Conservation (phyloP, 495 filamentous ascomycete genomes). For the Paragyromitra xinjiangensis region DNA sequence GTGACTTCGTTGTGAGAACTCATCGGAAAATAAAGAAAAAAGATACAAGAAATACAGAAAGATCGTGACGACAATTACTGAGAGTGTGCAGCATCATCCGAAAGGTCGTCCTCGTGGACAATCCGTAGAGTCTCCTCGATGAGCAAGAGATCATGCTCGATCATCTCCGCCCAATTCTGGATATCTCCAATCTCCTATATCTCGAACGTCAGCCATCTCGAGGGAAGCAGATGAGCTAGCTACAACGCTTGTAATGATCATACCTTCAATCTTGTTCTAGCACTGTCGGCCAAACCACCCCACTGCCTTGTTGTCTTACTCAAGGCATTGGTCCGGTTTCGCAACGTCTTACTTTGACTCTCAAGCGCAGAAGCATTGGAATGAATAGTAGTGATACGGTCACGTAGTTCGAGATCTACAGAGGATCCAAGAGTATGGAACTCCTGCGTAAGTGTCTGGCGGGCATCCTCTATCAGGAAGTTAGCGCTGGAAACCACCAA, state of each 20-base stretch:
- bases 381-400: constrained; percentile 79
- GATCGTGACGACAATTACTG: constrained; percentile 12
- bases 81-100: constrained; percentile 53
- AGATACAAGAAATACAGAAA: constrained; percentile 50
- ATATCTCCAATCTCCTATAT: constrained; percentile 84
- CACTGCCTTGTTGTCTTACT: constrained; percentile 75
- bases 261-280: constrained; percentile 74
- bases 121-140: constrained; percentile 85
- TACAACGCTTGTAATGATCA: neutral
- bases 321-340: constrained; percentile 71
- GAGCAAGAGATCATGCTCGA: constrained; percentile 88
- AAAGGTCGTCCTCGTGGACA: constrained; percentile 63
- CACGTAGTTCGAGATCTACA: constrained; percentile 73
- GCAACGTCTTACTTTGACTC: constrained; percentile 76
- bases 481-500: constrained; percentile 30
- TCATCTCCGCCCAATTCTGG: constrained; percentile 97
- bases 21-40: constrained; percentile 50
- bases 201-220: constrained; percentile 9
- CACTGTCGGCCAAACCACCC: constrained; percentile 72
- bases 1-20: constrained; percentile 51
- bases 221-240: neutral
- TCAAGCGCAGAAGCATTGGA: constrained; percentile 73
- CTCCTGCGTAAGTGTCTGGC: constrained; percentile 51
- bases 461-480: constrained; percentile 52
- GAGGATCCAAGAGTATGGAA: constrained; percentile 66